phyloP scores from a whole-genome alignment of 2,329 filamentous ascomycete species.

The Penicillium sp. region DNA sequence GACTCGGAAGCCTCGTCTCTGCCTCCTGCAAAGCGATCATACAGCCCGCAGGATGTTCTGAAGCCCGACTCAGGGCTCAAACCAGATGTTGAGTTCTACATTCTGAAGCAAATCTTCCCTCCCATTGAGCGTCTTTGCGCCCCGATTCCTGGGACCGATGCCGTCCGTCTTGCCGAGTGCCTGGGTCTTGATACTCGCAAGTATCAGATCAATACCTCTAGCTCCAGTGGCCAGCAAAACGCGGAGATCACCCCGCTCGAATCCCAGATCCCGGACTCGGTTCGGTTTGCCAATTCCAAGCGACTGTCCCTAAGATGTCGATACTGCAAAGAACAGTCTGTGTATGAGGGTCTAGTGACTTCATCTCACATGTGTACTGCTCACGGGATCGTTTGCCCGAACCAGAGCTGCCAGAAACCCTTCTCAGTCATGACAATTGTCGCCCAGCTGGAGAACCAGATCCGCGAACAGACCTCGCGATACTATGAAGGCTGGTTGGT shows the following conservation, averaged over 20 bases:
- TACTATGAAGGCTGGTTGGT: conserved; percentile 94
- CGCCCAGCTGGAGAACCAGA: conserved; percentile 81
- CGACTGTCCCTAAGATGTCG: conserved; percentile 78
- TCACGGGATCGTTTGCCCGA: conserved; percentile 70
- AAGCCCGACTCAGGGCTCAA: conserved; percentile 72
- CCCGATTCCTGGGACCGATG: conserved; percentile 89
- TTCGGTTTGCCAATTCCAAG: conserved; percentile 80
- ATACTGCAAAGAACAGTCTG: conserved; percentile 67
- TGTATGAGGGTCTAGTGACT: conserved; percentile 71
- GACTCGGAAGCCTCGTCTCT: conserved; percentile 61
- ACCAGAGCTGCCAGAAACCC: conserved; percentile 58
- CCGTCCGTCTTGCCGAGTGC: conserved; percentile 84
- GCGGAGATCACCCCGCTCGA: conserved; percentile 85
- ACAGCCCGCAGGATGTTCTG: conserved; percentile 77
- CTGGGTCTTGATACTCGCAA: conserved; percentile 86
- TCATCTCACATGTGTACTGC: conserved; percentile 63
- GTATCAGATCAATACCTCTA: conserved; percentile 68
- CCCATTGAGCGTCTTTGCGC: conserved; percentile 96
- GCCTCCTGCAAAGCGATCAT: conserved; percentile 79
- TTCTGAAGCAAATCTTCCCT: conserved; percentile 97
- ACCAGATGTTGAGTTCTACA: conserved; percentile 95
- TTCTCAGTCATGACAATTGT: conserved; percentile 72
- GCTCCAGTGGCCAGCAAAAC: conserved; percentile 51
- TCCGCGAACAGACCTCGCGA: conserved; percentile 70
- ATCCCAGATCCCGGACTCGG: conserved; percentile 85